Conservation (phyloP, 768 basidiomycete species). For the Hydnomerulius pinastri region DNA sequence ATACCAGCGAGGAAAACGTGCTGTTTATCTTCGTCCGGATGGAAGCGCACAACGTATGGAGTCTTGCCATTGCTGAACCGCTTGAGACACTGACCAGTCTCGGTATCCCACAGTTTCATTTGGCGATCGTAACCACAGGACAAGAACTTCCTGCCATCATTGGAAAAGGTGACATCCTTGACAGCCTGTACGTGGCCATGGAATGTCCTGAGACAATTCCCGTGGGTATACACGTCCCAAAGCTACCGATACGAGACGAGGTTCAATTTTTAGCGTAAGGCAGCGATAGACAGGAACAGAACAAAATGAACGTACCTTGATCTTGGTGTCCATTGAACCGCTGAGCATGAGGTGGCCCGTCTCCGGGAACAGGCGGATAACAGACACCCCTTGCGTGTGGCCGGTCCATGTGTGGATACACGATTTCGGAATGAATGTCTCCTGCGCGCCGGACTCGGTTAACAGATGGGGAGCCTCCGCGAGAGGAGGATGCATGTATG, state of each 20-base stretch:
- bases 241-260: slow-evolving; percentile 53
- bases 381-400: slow-evolving; percentile 95
- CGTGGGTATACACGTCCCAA: slow-evolving; percentile 97
- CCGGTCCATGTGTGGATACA: slow-evolving; percentile 99
- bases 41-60: slow-evolving; percentile 92
- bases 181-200: slow-evolving; percentile 96
- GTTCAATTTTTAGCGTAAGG: background rate
- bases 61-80: slow-evolving; percentile 98
- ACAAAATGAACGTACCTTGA: slow-evolving; percentile 64
- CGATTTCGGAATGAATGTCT: slow-evolving; percentile 91
- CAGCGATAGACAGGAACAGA: background rate
- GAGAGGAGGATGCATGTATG: slow-evolving; percentile 93
- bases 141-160: slow-evolving; percentile 86
- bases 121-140: slow-evolving; percentile 95
- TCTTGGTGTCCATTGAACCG: slow-evolving; percentile 97
- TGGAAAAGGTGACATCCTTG: slow-evolving; percentile 94
- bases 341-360: slow-evolving; percentile 92
- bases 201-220: slow-evolving; percentile 95
- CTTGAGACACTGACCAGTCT: slow-evolving; percentile 96
- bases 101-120: slow-evolving; percentile 99
- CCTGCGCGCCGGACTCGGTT: slow-evolving; percentile 79
- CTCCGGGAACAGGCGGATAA: slow-evolving; percentile 87
- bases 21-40: slow-evolving; percentile 96
- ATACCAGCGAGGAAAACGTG: slow-evolving; percentile 96
- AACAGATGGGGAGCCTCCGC: slow-evolving; percentile 86